Percentiles rank a stretch among this genome's conserved stretches.
phyloP scores from a whole-genome alignment of 306 rosid genomes.

The Arachis stenosperma region DNA sequence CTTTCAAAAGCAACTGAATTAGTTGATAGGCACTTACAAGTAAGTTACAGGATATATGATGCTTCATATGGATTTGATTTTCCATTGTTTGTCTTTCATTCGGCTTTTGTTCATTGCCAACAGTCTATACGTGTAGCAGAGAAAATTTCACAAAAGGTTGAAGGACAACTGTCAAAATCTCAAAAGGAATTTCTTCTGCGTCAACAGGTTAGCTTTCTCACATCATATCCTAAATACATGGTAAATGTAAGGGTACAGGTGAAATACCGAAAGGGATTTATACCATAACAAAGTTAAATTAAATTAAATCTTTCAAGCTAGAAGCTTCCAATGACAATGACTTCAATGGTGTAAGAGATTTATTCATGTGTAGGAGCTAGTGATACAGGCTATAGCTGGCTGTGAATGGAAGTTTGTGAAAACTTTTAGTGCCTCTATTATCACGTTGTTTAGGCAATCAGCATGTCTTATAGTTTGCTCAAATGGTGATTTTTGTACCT shows the following conservation, averaged over 20 bases:
- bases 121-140: constrained; percentile 99
- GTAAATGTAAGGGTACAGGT: constrained; percentile 4
- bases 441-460: constrained; percentile 21
- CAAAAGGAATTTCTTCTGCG: constrained; percentile 98
- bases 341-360: constrained; percentile 26
- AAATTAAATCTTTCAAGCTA: constrained; percentile 27
- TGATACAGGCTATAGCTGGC: neutral
- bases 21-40: constrained; percentile 98
- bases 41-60: constrained; percentile 38
- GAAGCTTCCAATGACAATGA: constrained; percentile 6
- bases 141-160: constrained; percentile 97
- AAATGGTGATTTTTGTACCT: constrained; percentile 27
- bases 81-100: constrained; percentile 36
- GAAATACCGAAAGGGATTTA: constrained; percentile 23
- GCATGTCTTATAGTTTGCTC: constrained; percentile 15
- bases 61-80: constrained; percentile 36
- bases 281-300: neutral
- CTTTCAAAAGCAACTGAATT: constrained; percentile 97
- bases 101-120: constrained; percentile 44
- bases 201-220: constrained; percentile 76
- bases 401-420: constrained; percentile 4
- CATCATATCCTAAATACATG: constrained; percentile 28
- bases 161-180: constrained; percentile 96
- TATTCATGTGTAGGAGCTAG: constrained; percentile 17
- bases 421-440: constrained; percentile 32